Evolutionary conservation across 169 alveolate genomes (phyloP).

Genomic region (Cryptosporidium felis): DNA sequence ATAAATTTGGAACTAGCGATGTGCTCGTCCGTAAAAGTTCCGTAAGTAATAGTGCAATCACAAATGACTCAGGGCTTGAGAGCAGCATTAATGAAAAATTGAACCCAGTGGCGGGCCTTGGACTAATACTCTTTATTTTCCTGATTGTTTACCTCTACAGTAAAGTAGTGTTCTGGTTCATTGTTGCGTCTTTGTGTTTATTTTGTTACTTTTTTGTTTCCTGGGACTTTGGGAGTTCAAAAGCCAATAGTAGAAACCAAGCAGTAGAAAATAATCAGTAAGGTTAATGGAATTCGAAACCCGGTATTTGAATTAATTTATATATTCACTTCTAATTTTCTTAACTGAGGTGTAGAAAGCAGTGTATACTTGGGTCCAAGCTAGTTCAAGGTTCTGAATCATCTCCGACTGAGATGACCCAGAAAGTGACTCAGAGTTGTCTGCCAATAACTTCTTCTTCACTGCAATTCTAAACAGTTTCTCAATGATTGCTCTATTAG

Average conservation of each 20-base stretch:
- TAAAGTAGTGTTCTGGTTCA: constrained; percentile 37
- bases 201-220: not conserved
- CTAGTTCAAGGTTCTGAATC: constrained; percentile 36
- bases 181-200: not conserved
- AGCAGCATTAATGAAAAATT: not conserved
- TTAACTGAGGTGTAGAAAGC: constrained; percentile 28
- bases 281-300: too few species aligned
- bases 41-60: not conserved
- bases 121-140: not conserved
- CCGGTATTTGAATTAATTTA: not conserved
- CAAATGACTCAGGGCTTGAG: not conserved
- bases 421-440: constrained; percentile 9
- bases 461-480: constrained; percentile 46
- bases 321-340: constrained; percentile 13
- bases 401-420: constrained; percentile 46
- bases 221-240: not conserved
- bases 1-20: not conserved
- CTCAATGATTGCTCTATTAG: not conserved
- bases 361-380: constrained; percentile 38
- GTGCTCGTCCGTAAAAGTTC: not conserved
- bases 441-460: constrained; percentile 38
- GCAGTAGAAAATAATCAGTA: too few species aligned
- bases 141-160: constrained; percentile 11
- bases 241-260: not conserved
- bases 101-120: not conserved